Evolutionary conservation across 495 filamentous ascomycete genomes (phyloP), one percentile per base, ranked within the genome.

Genomic region (Bacidia gigantensis): DNA sequence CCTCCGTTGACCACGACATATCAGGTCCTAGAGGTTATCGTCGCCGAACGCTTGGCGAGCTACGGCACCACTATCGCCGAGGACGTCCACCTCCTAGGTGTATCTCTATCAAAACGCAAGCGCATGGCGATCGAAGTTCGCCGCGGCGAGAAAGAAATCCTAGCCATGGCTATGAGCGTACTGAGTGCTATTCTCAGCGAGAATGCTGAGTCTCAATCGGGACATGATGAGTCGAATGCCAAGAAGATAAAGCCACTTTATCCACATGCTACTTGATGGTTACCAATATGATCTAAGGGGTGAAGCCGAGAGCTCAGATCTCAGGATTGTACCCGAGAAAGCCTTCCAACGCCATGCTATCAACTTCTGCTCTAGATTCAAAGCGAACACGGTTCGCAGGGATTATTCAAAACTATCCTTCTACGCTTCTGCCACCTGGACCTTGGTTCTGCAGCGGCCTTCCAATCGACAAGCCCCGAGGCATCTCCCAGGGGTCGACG

Each of bases 91-190:
- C 47, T 86, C 2, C 58, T 89, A 24, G 54, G 55, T 3, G 51
- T 54, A 24, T 61, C 55, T n/a, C 26, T 71, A 39, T 56, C 54
- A 26, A 58, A 61, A 22, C 68, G 83, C 46, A 67, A 58, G 38
- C 72, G 63, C 41, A 88, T 87, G 81, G 88, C 89, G 0, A 58
- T 87, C 2, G 69, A 84, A 55, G 84, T 95, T 32, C 77, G 89
- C 44, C 65, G 80, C 32, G 89, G 89, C 9, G 89, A 95, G 66
- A 94, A 93, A 61, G 68, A 74, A 50, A 69, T 94, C n/a, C 53
- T 80, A 63, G 62, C 72, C 68, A 68, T 69, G 60, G 73, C 69
- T 68, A 14, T 55, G 56, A 24, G 63, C 64, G 32, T 62, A 67
- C 56, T 55, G 11, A 52, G 51, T 14, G 14, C 5, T 22, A 45